phyloP scores from a whole-genome alignment of 2,329 filamentous ascomycete species.

The Neonectria coccinea region DNA sequence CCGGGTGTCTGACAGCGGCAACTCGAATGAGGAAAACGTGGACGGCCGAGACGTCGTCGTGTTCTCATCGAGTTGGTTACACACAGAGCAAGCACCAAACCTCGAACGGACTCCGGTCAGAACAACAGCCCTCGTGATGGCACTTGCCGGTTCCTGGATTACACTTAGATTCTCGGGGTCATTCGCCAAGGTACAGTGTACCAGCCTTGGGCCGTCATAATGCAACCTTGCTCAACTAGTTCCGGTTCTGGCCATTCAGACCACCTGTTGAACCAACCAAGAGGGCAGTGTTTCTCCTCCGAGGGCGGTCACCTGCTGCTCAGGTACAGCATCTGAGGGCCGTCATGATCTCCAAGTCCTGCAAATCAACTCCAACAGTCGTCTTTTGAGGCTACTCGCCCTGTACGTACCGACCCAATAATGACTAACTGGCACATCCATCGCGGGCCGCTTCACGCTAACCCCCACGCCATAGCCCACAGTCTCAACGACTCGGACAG shows the following conservation, averaged over 20 bases:
- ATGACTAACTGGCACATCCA: slow-evolving; percentile 19
- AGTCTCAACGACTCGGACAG: slow-evolving; percentile 31
- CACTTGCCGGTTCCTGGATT: slow-evolving; percentile 3
- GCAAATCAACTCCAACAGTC: slow-evolving; percentile 26
- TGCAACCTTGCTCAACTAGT: slow-evolving; percentile 9
- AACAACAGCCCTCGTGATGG: slow-evolving; percentile 4
- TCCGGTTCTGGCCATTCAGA: slow-evolving; percentile 17
- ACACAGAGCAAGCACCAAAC: slow-evolving; percentile 7
- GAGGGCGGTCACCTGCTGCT: slow-evolving; percentile 28
- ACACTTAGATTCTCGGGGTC: background rate
- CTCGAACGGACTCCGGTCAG: slow-evolving; percentile 10
- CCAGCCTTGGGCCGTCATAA: slow-evolving; percentile 5
- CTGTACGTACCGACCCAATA: slow-evolving; percentile 3
- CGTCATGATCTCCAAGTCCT: slow-evolving; percentile 19
- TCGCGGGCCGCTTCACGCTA: slow-evolving; percentile 21
- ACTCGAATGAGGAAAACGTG: slow-evolving; percentile 18
- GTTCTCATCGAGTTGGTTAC: slow-evolving; percentile 12
- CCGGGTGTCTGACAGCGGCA: background rate
- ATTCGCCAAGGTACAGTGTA: slow-evolving; percentile 6
- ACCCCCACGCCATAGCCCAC: slow-evolving; percentile 36
- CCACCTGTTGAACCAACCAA: slow-evolving; percentile 15
- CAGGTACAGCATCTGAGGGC: slow-evolving; percentile 29
- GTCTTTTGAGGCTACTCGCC: slow-evolving; percentile 6
- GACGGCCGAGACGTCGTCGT: slow-evolving; percentile 2
- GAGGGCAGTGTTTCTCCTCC: slow-evolving; percentile 8